Evolutionary conservation across 345 rosid genomes (phyloP).

Genomic region (Euphorbia peplus): DNA sequence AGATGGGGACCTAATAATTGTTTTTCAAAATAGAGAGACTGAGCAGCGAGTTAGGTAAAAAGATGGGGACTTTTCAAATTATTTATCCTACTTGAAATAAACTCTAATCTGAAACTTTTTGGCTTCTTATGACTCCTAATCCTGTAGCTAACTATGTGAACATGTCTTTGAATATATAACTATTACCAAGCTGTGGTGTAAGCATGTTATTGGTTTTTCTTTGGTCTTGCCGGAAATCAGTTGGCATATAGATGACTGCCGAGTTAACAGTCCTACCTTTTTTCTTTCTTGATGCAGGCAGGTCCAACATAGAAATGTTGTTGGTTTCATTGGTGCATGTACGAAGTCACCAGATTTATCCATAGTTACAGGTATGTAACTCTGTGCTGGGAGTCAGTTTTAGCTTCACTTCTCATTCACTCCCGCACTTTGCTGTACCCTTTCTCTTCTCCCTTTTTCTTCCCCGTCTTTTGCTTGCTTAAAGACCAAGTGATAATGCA

Average conservation of each 20-base stretch:
- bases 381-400: background rate
- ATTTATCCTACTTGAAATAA: too few relatives aligned
- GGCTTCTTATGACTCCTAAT: background rate
- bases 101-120: background rate
- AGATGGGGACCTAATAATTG: too few relatives aligned
- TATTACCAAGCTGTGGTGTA: background rate
- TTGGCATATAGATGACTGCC: background rate
- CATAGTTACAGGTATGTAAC: slow-evolving; percentile 60
- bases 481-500: too few relatives aligned
- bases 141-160: background rate
- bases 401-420: background rate
- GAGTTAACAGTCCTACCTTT: background rate
- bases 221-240: background rate
- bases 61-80: too few relatives aligned
- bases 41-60: too few relatives aligned
- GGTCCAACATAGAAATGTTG: slow-evolving; percentile 60
- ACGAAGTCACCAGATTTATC: slow-evolving; percentile 54
- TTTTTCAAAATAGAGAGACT: too few relatives aligned
- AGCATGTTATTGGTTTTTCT: background rate
- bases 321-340: slow-evolving; percentile 69
- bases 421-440: background rate
- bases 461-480: background rate
- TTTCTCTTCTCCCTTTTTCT: background rate
- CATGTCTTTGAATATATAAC: background rate
- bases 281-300: slow-evolving; percentile 40